These are phyloP conservation scores for Penicillium subrubescens DNA, from an alignment of 495 filamentous ascomycete genomes.

Conservation along the genomic window DNA sequence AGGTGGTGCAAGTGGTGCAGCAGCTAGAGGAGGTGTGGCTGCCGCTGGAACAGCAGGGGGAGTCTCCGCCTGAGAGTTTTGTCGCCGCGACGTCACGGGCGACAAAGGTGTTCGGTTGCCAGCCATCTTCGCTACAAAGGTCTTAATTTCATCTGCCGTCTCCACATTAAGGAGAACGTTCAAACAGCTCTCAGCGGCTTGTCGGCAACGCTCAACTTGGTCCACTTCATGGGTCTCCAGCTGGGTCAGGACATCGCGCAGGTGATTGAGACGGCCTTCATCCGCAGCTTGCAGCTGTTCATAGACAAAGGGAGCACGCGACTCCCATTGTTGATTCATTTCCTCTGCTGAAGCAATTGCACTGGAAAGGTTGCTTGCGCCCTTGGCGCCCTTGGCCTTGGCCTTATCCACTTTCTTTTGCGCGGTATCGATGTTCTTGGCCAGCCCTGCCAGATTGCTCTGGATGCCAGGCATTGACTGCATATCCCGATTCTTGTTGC, in stretches of 20 bases:
- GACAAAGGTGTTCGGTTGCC: slow-evolving; percentile 25
- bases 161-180: slow-evolving; percentile 85
- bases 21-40: slow-evolving; percentile 9
- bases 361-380: slow-evolving; percentile 75
- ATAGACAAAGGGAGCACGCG: slow-evolving; percentile 92
- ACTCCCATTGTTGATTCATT: slow-evolving; percentile 86
- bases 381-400: slow-evolving; percentile 75
- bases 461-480: slow-evolving; percentile 81
- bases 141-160: slow-evolving; percentile 87
- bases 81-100: slow-evolving; percentile 20
- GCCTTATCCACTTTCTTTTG: slow-evolving; percentile 89
- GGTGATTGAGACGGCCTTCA: slow-evolving; percentile 84
- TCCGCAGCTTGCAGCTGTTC: slow-evolving; percentile 92
- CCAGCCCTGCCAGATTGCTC: slow-evolving; percentile 75
- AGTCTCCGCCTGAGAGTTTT: slow-evolving; percentile 23
- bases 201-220: slow-evolving; percentile 74
- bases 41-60: slow-evolving; percentile 11
- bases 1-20: slow-evolving; percentile 42
- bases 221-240: slow-evolving; percentile 92
- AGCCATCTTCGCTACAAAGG: slow-evolving; percentile 64
- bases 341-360: slow-evolving; percentile 75
- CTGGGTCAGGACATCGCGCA: slow-evolving; percentile 91
- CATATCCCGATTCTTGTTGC: slow-evolving; percentile 76
- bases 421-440: slow-evolving; percentile 80
- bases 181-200: slow-evolving; percentile 77